Evolutionary conservation across 108 stramenopile species (phyloP), one percentile per base, ranked within the genome.

Genomic region (Stephanodiscus minutulus): DNA sequence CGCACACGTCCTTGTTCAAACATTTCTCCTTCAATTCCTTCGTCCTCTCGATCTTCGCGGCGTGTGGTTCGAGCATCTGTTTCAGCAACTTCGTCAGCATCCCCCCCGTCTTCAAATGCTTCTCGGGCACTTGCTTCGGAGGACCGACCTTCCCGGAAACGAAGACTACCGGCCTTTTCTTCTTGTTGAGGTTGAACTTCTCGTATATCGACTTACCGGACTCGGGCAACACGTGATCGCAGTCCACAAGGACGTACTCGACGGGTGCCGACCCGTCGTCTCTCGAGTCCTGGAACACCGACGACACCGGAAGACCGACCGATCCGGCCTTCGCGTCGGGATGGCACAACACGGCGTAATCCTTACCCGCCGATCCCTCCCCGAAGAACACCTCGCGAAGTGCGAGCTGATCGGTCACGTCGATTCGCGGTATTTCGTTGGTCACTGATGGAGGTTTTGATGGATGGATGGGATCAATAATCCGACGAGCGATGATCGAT

Each of bases 1-100:
- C 92, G 67, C 92, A 93, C 31, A 85, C 60, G 53, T 87, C 85
- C 76, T 91, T 89, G 54, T 91, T 86, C 21, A 93, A 58, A 79
- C 92, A 93, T 76, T 93, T 93, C 49, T 85, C 66, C 70, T 87
- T 79, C 68, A 93, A 66, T 73, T 91, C 92, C 66, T 90, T 87
- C 6, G 92, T 88, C 36, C 87, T 93, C 76, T 93, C 92, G 66
- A 93, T 91, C 74, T 93, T 93, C 33, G 87, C 90, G n/a, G 89
- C 90, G 52, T 84, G 84, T 12, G 87, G 88, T 65, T 88, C 90
- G 47, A 93, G 55, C 76, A 91, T 79, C 28, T 82, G 81, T 54
- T 86, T 85, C 28, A 93, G 50, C 20, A 84, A 65, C 69, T 93
- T 93, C 3, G 86, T 87, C 11, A 93, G 78, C 90, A 91, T 91